A percentile compares a stretch with the other conserved stretches of the same genome.
phyloP scores from a whole-genome alignment of 805 yeast genomes.

The Kazachstania taianensis region DNA sequence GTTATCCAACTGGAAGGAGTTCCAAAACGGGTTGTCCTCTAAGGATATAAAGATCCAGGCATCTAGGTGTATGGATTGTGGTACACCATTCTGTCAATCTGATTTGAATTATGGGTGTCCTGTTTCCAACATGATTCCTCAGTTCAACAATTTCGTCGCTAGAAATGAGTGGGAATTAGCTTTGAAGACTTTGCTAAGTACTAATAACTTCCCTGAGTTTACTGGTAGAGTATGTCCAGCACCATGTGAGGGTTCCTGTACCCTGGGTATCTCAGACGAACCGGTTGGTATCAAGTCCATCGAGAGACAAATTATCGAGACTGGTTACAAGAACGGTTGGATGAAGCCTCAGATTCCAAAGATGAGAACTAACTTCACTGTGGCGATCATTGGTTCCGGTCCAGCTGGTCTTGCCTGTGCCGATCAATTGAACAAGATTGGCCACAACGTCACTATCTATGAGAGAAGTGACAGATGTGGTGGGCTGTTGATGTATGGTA shows the following conservation, averaged over 20 bases:
- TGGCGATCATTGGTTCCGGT: conserved; percentile 92
- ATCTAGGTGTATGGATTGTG: conserved; percentile 99
- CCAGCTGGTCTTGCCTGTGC: conserved; percentile 97
- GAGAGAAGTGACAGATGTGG: conserved; percentile 95
- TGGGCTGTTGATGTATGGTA: conserved; percentile 97
- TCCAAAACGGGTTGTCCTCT: conserved; percentile 68
- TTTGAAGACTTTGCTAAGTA: conserved; percentile 80
- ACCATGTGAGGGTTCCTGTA: conserved; percentile 97
- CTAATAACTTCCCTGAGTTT: conserved; percentile 97
- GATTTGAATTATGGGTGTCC: conserved; percentile 86
- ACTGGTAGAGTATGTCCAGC: conserved; percentile 98
- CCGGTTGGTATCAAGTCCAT: conserved; percentile 95
- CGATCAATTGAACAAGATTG: conserved; percentile 93
- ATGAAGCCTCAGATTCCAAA: conserved; percentile 74
- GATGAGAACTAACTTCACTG: conserved; percentile 69
- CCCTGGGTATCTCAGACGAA: conserved; percentile 83
- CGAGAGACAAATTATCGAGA: conserved; percentile 92
- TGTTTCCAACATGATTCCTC: conserved; percentile 91
- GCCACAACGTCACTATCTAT: conserved; percentile 83
- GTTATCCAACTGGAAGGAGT: conserved; percentile 85
- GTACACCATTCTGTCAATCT: conserved; percentile 97
- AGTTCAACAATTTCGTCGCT: conserved; percentile 95
- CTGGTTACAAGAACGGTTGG: conserved; percentile 96
- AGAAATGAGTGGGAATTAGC: conserved; percentile 93
- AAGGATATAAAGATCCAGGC: conserved; percentile 86